A percentile compares a stretch with the other conserved stretches of the same genome.
These are phyloP conservation scores for button mushroom (Agaricus bisporus) DNA, from an alignment of 768 basidiomycete genomes.

Conservation along the genomic window DNA sequence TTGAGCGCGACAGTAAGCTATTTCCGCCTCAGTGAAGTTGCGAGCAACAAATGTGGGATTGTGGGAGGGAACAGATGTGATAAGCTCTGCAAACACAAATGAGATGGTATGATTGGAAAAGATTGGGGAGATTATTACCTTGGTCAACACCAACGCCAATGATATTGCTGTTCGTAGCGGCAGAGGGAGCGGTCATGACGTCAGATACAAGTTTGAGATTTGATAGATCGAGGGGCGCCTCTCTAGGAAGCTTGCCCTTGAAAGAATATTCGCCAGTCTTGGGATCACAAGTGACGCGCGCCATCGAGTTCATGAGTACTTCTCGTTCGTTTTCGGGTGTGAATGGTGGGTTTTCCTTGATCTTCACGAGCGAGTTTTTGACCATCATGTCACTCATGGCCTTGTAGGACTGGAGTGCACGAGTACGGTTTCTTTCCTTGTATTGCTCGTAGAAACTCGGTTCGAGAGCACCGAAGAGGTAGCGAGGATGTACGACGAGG, in stretches of 20 bases:
- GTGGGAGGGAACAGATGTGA: conserved; percentile 84
- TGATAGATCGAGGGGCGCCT: conserved; percentile 47
- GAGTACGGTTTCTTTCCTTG: conserved; percentile 56
- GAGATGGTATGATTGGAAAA: conserved; percentile 7
- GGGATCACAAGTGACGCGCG: conserved; percentile 71
- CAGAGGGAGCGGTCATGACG: conserved; percentile 33
- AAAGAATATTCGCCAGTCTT: conserved; percentile 89
- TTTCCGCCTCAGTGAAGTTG: conserved; percentile 91
- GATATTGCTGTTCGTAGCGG: conserved; percentile 33
- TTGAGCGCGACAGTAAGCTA: conserved; percentile 80
- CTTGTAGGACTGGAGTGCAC: conserved; percentile 73
- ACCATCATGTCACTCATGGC: conserved; percentile 96
- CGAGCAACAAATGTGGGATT: conserved; percentile 83
- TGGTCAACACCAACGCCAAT: conserved; percentile 87
- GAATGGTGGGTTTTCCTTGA: conserved; percentile 94
- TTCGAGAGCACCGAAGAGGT: conserved; percentile 80
- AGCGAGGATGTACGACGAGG: conserved; percentile 85
- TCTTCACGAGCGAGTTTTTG: conserved; percentile 85
- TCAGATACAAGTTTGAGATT: conserved; percentile 65
- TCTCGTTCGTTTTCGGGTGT: conserved; percentile 76
- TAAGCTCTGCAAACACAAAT: conserved; percentile 55
- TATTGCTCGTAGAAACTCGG: conserved; percentile 77
- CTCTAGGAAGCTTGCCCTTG: conserved; percentile 52
- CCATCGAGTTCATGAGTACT: conserved; percentile 89
- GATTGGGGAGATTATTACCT: conserved; percentile 39